Evolutionary conservation across 371 early-diverging fungal species (phyloP).

Genomic region (Lichtheimia corymbifera): DNA sequence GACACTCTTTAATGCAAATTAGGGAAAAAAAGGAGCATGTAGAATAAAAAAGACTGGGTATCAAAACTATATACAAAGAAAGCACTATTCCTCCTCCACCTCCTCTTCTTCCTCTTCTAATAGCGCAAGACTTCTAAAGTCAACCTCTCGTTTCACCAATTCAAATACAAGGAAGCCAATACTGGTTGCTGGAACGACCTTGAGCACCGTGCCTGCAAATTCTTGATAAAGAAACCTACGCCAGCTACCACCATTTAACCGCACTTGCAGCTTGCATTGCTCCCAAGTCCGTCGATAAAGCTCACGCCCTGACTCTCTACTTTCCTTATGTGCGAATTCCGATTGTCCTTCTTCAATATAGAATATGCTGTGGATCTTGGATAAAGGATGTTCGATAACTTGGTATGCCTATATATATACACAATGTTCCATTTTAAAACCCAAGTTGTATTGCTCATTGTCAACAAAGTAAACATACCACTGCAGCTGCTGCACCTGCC

Average conservation of each 20-base stretch:
- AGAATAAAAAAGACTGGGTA: not conserved
- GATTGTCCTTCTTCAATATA: conserved; percentile 68
- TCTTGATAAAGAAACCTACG: conserved; percentile 63
- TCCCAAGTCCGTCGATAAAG: conserved; percentile 57
- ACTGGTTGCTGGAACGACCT: conserved; percentile 74
- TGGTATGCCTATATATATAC: conserved; percentile 63
- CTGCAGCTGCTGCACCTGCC: conserved; percentile 73
- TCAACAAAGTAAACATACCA: conserved; percentile 29
- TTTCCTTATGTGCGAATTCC: conserved; percentile 43
- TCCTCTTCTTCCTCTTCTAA: conserved; percentile 23
- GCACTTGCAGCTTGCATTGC: conserved; percentile 52
- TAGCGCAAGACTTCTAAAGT: conserved; percentile 42
- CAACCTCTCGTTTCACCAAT: conserved; percentile 65
- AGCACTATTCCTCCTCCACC: not conserved
- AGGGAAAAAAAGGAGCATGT: conserved; percentile 1
- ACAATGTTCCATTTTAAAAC: no score
- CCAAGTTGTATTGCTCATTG: no score
- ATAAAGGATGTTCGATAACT: conserved; percentile 71
- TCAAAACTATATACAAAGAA: conserved; percentile 4
- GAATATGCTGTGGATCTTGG: conserved; percentile 69
- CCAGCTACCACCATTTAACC: conserved; percentile 52
- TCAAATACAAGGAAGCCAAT: conserved; percentile 76
- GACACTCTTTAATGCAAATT: no score
- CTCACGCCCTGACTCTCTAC: conserved; percentile 32
- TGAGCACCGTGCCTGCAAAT: conserved; percentile 63